Evolutionary conservation across 164 flowering plant species (phyloP).

Genomic region (Piper longum): DNA sequence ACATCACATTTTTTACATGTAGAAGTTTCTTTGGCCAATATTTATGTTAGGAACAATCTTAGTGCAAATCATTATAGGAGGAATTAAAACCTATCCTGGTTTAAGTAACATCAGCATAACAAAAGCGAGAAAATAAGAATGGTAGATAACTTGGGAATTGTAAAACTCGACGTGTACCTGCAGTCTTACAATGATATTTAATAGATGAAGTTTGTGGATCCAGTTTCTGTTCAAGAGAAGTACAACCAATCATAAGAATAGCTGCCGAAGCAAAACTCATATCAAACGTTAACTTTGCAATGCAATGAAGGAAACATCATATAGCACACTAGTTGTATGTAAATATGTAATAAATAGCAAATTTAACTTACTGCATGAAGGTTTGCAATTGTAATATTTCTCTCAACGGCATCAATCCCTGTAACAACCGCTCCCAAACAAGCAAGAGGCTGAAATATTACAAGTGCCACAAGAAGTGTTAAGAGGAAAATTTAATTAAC

Average conservation of each 20-base stretch:
- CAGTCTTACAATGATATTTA: conserved; percentile 84
- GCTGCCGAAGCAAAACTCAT: background rate
- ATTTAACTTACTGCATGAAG: conserved; percentile 67
- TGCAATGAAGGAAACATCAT: background rate
- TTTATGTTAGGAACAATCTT: no score
- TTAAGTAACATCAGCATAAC: no score
- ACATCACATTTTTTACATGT: no score
- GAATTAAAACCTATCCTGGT: no score
- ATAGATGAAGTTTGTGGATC: conserved; percentile 75
- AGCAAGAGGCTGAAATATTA: conserved; percentile 71
- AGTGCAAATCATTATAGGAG: no score
- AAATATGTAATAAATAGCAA: background rate
- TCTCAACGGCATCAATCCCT: conserved; percentile 92
- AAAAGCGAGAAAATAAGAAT: no score
- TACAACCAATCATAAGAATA: background rate
- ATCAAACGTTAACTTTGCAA: background rate
- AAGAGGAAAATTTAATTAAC: no score
- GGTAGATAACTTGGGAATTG: background rate
- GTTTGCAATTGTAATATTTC: conserved; percentile 76
- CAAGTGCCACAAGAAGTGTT: background rate
- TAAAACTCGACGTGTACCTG: conserved; percentile 41
- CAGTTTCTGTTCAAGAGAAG: conserved; percentile 32
- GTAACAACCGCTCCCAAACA: conserved; percentile 93
- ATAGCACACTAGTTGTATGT: background rate
- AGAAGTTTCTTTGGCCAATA: no score